Percentiles rank a stretch among this genome's conserved stretches.
Conservation (phyloP, 208 protist species). For the Lotmaria passim region DNA sequence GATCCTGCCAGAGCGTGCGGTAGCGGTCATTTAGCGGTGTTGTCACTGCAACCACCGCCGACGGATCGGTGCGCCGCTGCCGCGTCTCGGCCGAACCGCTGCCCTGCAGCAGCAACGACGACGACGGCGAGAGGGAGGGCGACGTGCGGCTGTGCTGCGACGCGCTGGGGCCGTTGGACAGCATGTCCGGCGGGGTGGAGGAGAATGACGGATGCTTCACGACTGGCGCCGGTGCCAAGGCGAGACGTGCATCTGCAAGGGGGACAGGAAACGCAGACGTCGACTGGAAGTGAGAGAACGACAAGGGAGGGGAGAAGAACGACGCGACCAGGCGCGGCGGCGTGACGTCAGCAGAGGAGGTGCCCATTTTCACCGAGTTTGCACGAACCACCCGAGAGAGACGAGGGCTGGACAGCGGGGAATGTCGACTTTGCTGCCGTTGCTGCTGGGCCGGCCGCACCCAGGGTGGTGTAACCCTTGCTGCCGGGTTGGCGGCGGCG, state of each 20-base stretch:
- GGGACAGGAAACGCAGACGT: background rate
- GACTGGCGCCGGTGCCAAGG: background rate
- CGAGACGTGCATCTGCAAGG: background rate
- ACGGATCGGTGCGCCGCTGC: background rate
- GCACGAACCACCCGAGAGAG: background rate
- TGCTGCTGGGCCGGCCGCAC: no score
- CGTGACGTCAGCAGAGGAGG: background rate
- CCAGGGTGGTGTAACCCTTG: background rate
- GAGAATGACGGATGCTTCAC: background rate
- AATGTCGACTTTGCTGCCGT: background rate
- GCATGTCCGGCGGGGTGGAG: background rate
- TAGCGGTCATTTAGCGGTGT: background rate
- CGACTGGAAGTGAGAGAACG: background rate
- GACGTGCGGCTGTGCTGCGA: conserved; percentile 7
- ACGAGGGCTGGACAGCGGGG: background rate
- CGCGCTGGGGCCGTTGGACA: background rate
- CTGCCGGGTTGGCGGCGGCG: background rate
- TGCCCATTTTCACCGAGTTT: background rate
- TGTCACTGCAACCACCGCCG: conserved; percentile 11
- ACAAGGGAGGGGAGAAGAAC: background rate
- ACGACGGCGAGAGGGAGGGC: background rate
- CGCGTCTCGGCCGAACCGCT: no score
- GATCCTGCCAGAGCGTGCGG: background rate
- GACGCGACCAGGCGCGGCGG: background rate
- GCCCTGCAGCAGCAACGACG: conserved; percentile 1